Evolutionary conservation across 257 asterid genomes (phyloP), one percentile per base, ranked within the genome.

Genomic region (Handroanthus guayacan): DNA sequence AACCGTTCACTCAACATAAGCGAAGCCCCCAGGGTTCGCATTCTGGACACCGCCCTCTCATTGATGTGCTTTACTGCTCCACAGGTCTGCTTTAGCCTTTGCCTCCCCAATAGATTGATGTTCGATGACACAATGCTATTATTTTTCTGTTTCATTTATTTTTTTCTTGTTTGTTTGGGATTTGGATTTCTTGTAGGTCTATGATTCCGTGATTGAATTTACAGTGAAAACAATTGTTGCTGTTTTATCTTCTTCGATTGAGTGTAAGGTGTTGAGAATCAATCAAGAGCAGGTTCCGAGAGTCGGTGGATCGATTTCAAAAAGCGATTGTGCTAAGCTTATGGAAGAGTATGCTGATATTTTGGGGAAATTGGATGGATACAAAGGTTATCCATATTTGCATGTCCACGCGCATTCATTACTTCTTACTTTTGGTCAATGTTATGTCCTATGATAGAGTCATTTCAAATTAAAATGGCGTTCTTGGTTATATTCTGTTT

Each of bases 41-140:
- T 87, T 84, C 75, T 90, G 78, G 92, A 90, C 75, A 81, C 94
- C 41, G 89, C 97, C 20, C 93, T 92, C 50, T 89, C 97, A 74
- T 87, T 84, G 78, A 79, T 90, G 97, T 82, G 95, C 90, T 87
- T 89, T 86, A 77, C 89, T 8, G 89, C 90, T 61, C 92, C 92
- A 17, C 92, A 89, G 96, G 96, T 90, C 71, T 50, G 72, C 69
- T 67, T 51, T 56, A 5, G 10, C 20, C 62, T 41, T 11, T 8
- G 1, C 16, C 36, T 47, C 48, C 34, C 5, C 9, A 11, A 56
- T 11, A 5, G 14, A 43, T 38, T 17, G 50, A 45, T 5, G 34
- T 66, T 31, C 50, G 12, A 10, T 56, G 34, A 20, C 12, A 8
- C 67, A 14, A 11, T 71, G 5, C 71, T 39, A 48, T 34, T 12